A percentile compares a stretch with the other conserved stretches of the same genome.
Evolutionary conservation across 2,329 filamentous ascomycete species (phyloP).

Genomic region (Coleophoma crateriformis): DNA sequence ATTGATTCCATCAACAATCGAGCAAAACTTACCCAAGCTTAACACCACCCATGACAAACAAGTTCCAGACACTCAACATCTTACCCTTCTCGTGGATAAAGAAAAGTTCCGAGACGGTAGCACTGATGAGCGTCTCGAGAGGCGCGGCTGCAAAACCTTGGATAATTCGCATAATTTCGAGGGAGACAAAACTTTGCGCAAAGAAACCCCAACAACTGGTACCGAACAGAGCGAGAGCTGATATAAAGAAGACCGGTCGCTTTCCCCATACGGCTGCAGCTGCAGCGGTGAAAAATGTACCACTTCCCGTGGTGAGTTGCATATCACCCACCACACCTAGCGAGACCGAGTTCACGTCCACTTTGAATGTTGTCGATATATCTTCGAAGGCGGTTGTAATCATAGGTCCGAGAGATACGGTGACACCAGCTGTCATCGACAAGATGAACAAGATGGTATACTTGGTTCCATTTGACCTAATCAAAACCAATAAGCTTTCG

Average conservation of each 20-base stretch:
- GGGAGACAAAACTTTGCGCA: slow-evolving; percentile 27
- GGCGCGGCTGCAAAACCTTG: slow-evolving; percentile 3
- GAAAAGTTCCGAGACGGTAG: slow-evolving; percentile 5
- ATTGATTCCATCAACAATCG: neutral
- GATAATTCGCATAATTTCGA: slow-evolving; percentile 19
- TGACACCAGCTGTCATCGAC: slow-evolving; percentile 13
- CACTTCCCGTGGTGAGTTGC: slow-evolving; percentile 30
- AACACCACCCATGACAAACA: slow-evolving; percentile 5
- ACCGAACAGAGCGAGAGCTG: slow-evolving; percentile 22
- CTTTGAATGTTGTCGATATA: slow-evolving; percentile 22
- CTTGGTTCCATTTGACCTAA: slow-evolving; percentile 10
- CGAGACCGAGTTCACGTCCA: slow-evolving; percentile 24
- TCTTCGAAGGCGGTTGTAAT: slow-evolving; percentile 28
- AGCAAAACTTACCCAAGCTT: slow-evolving; percentile 7
- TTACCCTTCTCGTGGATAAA: slow-evolving; percentile 5
- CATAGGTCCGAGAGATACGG: slow-evolving; percentile 22
- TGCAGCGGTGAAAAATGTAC: slow-evolving; percentile 31
- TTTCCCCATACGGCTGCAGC: slow-evolving; percentile 17
- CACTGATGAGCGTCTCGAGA: slow-evolving; percentile 4
- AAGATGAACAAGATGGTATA: slow-evolving; percentile 8
- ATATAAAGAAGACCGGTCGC: slow-evolving; percentile 9
- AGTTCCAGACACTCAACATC: slow-evolving; percentile 7
- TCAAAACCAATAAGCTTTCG: neutral
- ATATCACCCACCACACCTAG: slow-evolving; percentile 24
- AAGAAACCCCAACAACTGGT: slow-evolving; percentile 31